phyloP scores from a whole-genome alignment of 345 rosid species.

The Lenwebbia sp. region DNA sequence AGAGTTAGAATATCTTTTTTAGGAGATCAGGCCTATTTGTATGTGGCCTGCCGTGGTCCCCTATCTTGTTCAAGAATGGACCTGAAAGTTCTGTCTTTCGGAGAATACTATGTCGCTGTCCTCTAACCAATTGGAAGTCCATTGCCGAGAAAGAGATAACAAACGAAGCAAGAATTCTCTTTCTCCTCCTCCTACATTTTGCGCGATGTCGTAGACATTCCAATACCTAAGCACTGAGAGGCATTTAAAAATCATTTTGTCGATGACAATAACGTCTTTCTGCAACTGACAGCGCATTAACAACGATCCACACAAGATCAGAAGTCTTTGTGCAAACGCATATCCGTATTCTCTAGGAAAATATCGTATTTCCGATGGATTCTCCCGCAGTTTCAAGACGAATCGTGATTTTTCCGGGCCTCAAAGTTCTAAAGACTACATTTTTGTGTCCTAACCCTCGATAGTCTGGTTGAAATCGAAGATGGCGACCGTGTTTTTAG shows the following conservation, averaged over 20 bases:
- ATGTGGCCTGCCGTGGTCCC: neutral
- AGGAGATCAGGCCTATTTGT: no score
- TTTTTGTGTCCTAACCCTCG: neutral
- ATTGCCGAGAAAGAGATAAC: neutral
- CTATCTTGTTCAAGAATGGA: neutral
- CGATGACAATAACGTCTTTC: neutral
- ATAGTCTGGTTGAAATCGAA: neutral
- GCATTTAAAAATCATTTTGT: neutral
- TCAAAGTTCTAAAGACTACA: neutral
- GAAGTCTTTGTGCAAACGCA: neutral
- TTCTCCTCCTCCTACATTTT: neutral
- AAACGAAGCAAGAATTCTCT: neutral
- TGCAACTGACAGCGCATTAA: neutral
- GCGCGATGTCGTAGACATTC: neutral
- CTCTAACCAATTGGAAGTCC: neutral
- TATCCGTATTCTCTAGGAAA: neutral
- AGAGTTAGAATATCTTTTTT: neutral
- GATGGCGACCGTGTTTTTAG: neutral
- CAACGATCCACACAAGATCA: neutral
- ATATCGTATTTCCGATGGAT: neutral
- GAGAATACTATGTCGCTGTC: neutral
- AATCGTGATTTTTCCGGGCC: neutral
- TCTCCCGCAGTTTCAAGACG: neutral
- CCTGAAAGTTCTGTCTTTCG: neutral
- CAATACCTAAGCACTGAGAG: neutral